Evolutionary conservation across 148 eudicot genomes (phyloP).

Genomic region (Polygonum maritimum): DNA sequence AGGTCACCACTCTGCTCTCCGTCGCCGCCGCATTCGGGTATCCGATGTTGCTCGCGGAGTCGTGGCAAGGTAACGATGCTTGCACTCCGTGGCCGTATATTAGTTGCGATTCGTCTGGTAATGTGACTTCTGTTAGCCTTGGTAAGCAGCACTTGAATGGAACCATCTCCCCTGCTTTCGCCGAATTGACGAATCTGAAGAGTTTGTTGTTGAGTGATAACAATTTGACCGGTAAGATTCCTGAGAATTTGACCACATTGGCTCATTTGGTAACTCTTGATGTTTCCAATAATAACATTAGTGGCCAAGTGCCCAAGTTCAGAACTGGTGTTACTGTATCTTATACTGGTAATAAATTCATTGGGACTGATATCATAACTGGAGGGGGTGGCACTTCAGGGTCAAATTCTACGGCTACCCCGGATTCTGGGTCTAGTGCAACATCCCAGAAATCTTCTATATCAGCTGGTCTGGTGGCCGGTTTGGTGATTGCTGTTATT

Average conservation of each 20-base stretch:
- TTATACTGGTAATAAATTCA: slow-evolving; percentile 31
- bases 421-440: background rate
- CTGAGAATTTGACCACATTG: slow-evolving; percentile 36
- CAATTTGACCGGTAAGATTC: slow-evolving; percentile 41
- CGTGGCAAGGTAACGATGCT: slow-evolving; percentile 60
- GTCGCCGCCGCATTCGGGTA: slow-evolving; percentile 40
- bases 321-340: slow-evolving; percentile 23
- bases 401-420: background rate
- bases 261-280: slow-evolving; percentile 30
- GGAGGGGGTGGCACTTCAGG: background rate
- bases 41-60: slow-evolving; percentile 43
- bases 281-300: slow-evolving; percentile 52
- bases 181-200: slow-evolving; percentile 32
- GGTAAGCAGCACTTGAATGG: slow-evolving; percentile 41
- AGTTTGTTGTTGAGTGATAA: slow-evolving; percentile 39
- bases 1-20: slow-evolving; percentile 41
- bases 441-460: slow-evolving; percentile 14
- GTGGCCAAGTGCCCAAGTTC: slow-evolving; percentile 45
- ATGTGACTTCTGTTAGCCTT: slow-evolving; percentile 34
- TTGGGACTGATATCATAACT: slow-evolving; percentile 25
- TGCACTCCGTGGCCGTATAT: slow-evolving; percentile 43
- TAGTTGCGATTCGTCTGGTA: slow-evolving; percentile 28
- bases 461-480: slow-evolving; percentile 27
- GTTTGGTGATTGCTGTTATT: slow-evolving; percentile 24
- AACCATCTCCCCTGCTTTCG: slow-evolving; percentile 49